Base-by-base conservation (phyloP, 2,329 filamentous ascomycete species). In the Aspergillus sp. region DNA sequence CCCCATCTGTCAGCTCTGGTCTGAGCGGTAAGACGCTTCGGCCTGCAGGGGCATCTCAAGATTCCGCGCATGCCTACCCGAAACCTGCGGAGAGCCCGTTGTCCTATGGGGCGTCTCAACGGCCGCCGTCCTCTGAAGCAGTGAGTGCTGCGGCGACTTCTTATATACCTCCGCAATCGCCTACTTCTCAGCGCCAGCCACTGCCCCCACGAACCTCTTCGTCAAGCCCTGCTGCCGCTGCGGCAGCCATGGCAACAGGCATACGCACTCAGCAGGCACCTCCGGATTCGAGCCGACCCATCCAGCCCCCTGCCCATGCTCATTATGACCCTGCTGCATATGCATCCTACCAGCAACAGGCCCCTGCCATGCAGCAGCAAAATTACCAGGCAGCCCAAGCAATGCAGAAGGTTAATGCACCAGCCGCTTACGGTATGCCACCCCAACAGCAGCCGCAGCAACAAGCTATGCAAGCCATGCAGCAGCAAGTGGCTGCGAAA, bases 11-110 rank as follows among this genome's bases (percentile, higher is more conserved):
- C 56, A 78, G 79, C 61, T 79, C 80, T 51, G 77, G 74, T 45
- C 80, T 93, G 74, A 84, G 82, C 59, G 85, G 86, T 50, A 83
- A 84, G 68, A 91, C 88, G 3, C 77, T 93, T 60, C 83, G 91
- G 54, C 79, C 83, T 27, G 70, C 73, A 56, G 75, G 76, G 46
- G 70, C 78, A 59, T 82, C 81, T 51, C 76, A 78, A 24, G 66
- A 69, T 54, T 51, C 71, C 70, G 60, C 72, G 48, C 70, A 72
- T 58, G 61, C 69, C 40, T 72, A 73, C 55, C 70, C 70, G 19
- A 77, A 75, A 59, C 73, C 73, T 50, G 67, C 63, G 24, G 72
- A 76, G 49, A 57, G 68, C 33, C 68, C 54, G 13, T 46, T 17
- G 12, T 54, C 71, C 13, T 77, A 77, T 62, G 70, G 68, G 47